Conservation (phyloP, 2,329 filamentous ascomycete genomes). For the Botrytis fragariae region DNA sequence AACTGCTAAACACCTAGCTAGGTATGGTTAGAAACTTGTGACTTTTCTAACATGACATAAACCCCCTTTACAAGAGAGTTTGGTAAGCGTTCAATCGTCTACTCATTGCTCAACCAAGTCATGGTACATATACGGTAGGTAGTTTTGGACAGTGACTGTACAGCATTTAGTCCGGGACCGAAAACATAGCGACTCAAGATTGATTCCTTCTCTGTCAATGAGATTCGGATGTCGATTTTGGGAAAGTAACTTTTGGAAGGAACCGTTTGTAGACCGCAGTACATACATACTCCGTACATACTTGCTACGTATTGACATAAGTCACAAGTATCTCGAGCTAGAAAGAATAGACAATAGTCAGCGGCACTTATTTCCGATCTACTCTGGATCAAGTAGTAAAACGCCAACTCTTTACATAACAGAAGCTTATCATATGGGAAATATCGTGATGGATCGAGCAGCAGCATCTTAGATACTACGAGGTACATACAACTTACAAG, state of each 20-base stretch:
- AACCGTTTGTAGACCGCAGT: neutral
- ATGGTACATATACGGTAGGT: neutral
- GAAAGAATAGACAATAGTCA: neutral
- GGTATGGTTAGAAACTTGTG: neutral
- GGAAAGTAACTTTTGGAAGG: neutral
- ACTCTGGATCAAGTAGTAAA: neutral
- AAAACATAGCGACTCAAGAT: neutral
- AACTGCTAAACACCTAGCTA: neutral
- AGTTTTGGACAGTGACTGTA: neutral
- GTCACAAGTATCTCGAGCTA: neutral
- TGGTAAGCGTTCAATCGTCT: neutral
- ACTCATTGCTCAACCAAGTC: neutral
- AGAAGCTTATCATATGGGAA: neutral
- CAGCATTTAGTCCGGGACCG: neutral
- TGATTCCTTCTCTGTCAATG: neutral
- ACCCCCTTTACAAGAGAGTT: conserved; percentile 3
- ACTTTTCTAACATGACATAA: neutral
- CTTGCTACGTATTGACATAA: neutral
- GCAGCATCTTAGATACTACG: neutral
- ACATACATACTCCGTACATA: neutral
- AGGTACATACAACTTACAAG: neutral
- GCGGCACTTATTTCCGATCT: neutral
- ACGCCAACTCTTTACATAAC: neutral
- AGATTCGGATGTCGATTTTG: neutral
- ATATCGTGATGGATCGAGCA: neutral